Evolutionary conservation across 2,329 filamentous ascomycete genomes (phyloP).

Genomic region (Colletotrichum higginsianum): DNA sequence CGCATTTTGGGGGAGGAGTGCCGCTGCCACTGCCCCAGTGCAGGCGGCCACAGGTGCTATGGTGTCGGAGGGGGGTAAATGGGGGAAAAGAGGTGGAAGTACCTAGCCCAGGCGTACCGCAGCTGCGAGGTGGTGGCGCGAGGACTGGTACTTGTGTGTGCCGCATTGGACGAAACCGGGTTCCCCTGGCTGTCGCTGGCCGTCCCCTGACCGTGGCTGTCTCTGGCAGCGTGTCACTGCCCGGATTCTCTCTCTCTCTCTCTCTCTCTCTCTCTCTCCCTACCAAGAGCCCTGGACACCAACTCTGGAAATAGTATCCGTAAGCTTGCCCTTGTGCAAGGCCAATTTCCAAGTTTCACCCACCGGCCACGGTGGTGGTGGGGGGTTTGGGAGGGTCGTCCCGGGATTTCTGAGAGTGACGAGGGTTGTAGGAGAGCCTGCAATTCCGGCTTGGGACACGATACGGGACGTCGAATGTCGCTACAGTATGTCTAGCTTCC

Average conservation of each 20-base stretch:
- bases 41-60: conserved; percentile 1
- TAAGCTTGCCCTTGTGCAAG: background rate
- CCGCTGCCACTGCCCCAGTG: background rate
- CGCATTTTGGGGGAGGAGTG: conserved; percentile 22
- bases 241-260: too few species aligned
- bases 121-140: conserved; percentile 1
- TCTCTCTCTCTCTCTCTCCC: too few species aligned
- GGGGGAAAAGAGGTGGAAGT: background rate
- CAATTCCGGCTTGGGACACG: conserved; percentile 37
- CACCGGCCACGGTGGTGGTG: conserved; percentile 16
- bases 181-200: conserved; percentile 12
- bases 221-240: too few species aligned
- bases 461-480: conserved; percentile 25
- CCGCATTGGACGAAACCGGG: conserved; percentile 37
- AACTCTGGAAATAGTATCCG: conserved; percentile 20
- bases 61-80: background rate
- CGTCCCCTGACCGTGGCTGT: background rate
- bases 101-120: background rate
- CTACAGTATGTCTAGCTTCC: background rate
- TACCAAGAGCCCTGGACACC: background rate
- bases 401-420: background rate
- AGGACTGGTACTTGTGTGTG: conserved; percentile 10
- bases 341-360: conserved; percentile 27
- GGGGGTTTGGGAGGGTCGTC: conserved; percentile 14
- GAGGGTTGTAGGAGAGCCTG: conserved; percentile 20